Evolutionary conservation across 176 grass and related monocot species (phyloP), one percentile per base, ranked within the genome.

Genomic region (Ananas comosus): DNA sequence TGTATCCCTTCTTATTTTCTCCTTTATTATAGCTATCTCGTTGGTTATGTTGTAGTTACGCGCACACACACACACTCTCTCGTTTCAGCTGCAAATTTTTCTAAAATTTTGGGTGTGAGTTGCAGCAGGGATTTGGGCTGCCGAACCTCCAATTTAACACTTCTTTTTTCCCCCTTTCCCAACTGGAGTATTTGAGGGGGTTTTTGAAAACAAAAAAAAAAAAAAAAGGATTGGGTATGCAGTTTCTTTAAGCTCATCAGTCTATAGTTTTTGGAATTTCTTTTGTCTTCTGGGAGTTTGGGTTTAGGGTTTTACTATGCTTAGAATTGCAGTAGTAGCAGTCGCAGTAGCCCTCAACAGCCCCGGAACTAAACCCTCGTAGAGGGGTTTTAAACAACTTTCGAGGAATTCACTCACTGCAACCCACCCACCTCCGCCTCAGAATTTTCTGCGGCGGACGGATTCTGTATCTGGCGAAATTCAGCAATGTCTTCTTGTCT

Each of bases 401-500:
- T 6, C 6, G 5, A 7, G 33, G 25, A 29, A 14, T 8, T n/a
- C 4, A 14, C 16, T 12, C 33, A 9, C 22, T 33, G 51, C 33
- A 70, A 68, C 67, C 63, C 13, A 23, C 25, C 2, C 25, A 2
- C 1, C 25, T 27, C 25, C 25, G 2, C 25, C 25, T 27, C 25
- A 27, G 25, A 27, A 27, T 27, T 27, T 27, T 27, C 25, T 27
- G 25, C 25, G 2, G 2, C 25, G 2, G 2, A 27, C 25, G 25
- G 63, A 14, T 59, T 70, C 27, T 19, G 67, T 75, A 76, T 66
- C 0, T 51, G 28, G 64, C 10, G 6, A 7, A 42, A 42, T 42
- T 42, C 2, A 48, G 80, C 85, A 78, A 88, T 91, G 87, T 80
- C 94, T 13, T 83, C 89, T 0, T 99, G 89, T 65, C 81, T 99